Evolutionary conservation across 306 rosid genomes (phyloP), one percentile per base, ranked within the genome.

Genomic region (Begonia fuchsioides): DNA sequence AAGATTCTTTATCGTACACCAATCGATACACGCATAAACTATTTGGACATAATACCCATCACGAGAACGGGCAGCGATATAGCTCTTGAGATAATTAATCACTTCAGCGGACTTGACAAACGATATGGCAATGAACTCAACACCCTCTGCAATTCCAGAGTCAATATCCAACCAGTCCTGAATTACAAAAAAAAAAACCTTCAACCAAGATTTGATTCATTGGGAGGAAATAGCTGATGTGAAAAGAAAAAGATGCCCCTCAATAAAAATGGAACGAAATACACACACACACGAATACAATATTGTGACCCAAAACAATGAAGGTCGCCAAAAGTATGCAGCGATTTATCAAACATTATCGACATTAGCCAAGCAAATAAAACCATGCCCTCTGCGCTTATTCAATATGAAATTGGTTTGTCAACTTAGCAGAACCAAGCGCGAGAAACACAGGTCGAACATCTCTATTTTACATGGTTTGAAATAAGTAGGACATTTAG

Each of bases 151-250:
- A 76, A 92, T 92, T 44, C 96, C 98, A 56, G 85, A 92, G 77
- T 92, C 98, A 9, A 92, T 85, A 72, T 92, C 98, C 82, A 92
- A 59, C 98, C 98, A 92, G 68, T 92, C 98, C 98, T 92, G 75
- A 45, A 65, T 17, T 62, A 26, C 8, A 8, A 8, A 5, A 26
- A 26, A 26, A 26, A 26, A 26, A 26, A 26, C 2, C 35, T 26
- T 26, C n/a, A 26, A 26, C 5, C 8, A 26, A 26, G 7, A 26
- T 26, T 20, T 26, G 35, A 26, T 26, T 26, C 35, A 26, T 26
- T 26, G 35, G 35, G 7, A 26, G 35, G 35, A 26, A 26, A 5
- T 26, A 26, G 35, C 35, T 26, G 7, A 8, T 1, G 8, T 2
- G 35, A 26, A 26, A 26, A 26, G 8, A 2, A 26, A 26, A 6